Conservation (phyloP, 805 yeast genomes). For the Blastobotrys peoriensis region DNA sequence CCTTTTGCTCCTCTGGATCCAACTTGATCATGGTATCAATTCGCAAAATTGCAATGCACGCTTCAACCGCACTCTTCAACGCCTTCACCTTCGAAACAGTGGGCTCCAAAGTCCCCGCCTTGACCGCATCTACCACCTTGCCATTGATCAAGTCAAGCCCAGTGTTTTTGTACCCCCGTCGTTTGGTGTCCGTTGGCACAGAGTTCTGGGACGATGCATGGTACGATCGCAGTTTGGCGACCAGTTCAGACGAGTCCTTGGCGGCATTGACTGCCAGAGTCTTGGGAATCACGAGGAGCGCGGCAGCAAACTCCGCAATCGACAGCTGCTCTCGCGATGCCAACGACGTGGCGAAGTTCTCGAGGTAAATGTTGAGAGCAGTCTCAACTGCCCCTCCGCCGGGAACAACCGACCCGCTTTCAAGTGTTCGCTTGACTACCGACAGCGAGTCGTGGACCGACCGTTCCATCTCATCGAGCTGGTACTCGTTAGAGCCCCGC, state of each 20-base stretch:
- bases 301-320: slow-evolving; percentile 92
- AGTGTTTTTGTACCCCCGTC: slow-evolving; percentile 79
- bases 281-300: slow-evolving; percentile 88
- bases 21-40: slow-evolving; percentile 98
- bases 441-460: slow-evolving; percentile 90
- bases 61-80: slow-evolving; percentile 93
- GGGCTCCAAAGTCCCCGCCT: slow-evolving; percentile 91
- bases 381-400: slow-evolving; percentile 99
- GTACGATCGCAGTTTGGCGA: slow-evolving; percentile 91
- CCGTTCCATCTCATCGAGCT: slow-evolving; percentile 97
- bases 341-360: slow-evolving; percentile 95
- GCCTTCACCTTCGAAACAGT: slow-evolving; percentile 89
- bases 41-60: slow-evolving; percentile 94
- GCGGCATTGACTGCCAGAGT: slow-evolving; percentile 97
- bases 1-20: slow-evolving; percentile 77
- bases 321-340: slow-evolving; percentile 98
- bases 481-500: slow-evolving; percentile 91
- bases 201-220: slow-evolving; percentile 94
- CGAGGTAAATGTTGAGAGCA: slow-evolving; percentile 89
- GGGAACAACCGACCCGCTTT: slow-evolving; percentile 90
- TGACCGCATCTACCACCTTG: slow-evolving; percentile 78
- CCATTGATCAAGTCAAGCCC: slow-evolving; percentile 92
- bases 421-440: slow-evolving; percentile 93
- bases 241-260: slow-evolving; percentile 89
- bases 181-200: slow-evolving; percentile 72